These are phyloP conservation scores for Trametes meyenii DNA, from an alignment of 768 basidiomycete species.

Conservation along the genomic window DNA sequence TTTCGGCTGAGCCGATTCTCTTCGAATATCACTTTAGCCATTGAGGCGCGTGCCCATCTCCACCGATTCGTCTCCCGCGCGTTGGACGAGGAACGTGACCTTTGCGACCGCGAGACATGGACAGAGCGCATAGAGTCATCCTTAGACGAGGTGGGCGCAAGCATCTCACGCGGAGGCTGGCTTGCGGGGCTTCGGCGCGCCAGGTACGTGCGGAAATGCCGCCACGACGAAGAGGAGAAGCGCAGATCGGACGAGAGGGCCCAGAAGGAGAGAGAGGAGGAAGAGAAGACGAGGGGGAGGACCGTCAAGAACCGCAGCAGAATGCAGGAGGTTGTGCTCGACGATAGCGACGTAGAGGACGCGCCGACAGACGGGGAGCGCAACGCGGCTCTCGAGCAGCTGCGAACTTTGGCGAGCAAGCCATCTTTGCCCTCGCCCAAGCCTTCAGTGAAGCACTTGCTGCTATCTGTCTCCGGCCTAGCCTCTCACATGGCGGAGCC, in stretches of 20 bases:
- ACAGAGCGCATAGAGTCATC: constrained; percentile 47
- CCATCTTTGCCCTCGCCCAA: constrained; percentile 33
- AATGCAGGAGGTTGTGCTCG: constrained; percentile 17
- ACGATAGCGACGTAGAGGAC: constrained; percentile 9
- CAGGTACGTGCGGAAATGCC: constrained; percentile 32
- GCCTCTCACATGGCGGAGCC: constrained; percentile 28
- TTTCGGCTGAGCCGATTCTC: background rate
- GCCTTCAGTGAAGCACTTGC: constrained; percentile 46
- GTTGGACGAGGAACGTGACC: constrained; percentile 27
- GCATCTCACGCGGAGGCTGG: constrained; percentile 49
- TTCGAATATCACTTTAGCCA: constrained; percentile 24
- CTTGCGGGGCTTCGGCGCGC: constrained; percentile 46
- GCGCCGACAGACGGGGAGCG: constrained; percentile 12
- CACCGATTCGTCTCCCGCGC: constrained; percentile 29
- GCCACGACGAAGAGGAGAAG: constrained; percentile 33
- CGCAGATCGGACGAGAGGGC: constrained; percentile 23
- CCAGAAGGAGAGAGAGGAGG: constrained; percentile 27
- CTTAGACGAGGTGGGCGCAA: constrained; percentile 48
- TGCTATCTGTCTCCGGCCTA: constrained; percentile 53
- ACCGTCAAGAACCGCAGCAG: constrained; percentile 20
- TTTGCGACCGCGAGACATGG: constrained; percentile 43
- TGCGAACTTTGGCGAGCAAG: constrained; percentile 32
- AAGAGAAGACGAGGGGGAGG: constrained; percentile 24
- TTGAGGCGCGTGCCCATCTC: constrained; percentile 32
- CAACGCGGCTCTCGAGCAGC: constrained; percentile 26